Evolutionary conservation across 2,329 filamentous ascomycete genomes (phyloP).

Genomic region (Colletotrichum sp.): DNA sequence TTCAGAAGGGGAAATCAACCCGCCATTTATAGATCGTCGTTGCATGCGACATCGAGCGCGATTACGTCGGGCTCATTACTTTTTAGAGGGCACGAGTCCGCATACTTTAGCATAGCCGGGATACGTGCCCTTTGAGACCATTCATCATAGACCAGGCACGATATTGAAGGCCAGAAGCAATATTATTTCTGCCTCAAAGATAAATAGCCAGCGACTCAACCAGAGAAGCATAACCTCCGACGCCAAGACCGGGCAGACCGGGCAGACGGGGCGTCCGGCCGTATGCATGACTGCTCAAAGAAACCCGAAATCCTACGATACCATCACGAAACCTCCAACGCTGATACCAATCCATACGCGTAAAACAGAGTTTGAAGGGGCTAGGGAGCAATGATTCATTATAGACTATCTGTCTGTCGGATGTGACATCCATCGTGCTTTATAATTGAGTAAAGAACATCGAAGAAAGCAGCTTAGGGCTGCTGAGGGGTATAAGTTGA

Average conservation of each 20-base stretch:
- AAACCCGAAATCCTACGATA: neutral
- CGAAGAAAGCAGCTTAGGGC: conserved; percentile 14
- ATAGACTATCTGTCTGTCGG: neutral
- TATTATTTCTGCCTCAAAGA: neutral
- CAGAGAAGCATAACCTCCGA: neutral
- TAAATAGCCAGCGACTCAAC: neutral
- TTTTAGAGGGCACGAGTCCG: neutral
- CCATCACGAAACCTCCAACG: neutral
- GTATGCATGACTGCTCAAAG: neutral
- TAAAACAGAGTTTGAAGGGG: neutral
- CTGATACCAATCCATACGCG: neutral
- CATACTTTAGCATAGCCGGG: rapidly evolving
- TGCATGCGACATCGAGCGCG: neutral
- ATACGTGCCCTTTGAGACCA: neutral
- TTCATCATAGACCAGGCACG: neutral
- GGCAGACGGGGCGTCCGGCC: neutral
- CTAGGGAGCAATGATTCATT: neutral
- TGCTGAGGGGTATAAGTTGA: conserved; percentile 20
- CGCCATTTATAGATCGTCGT: neutral
- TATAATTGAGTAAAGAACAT: conserved; percentile 5
- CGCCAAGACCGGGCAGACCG: neutral
- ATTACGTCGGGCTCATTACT: neutral
- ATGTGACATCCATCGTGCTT: neutral
- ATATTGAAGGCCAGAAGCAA: neutral
- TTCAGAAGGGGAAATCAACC: rapidly evolving